Evolutionary conservation across 805 yeast species (phyloP), one percentile per base, ranked within the genome.

Genomic region (Nakazawaea anatomiae): DNA sequence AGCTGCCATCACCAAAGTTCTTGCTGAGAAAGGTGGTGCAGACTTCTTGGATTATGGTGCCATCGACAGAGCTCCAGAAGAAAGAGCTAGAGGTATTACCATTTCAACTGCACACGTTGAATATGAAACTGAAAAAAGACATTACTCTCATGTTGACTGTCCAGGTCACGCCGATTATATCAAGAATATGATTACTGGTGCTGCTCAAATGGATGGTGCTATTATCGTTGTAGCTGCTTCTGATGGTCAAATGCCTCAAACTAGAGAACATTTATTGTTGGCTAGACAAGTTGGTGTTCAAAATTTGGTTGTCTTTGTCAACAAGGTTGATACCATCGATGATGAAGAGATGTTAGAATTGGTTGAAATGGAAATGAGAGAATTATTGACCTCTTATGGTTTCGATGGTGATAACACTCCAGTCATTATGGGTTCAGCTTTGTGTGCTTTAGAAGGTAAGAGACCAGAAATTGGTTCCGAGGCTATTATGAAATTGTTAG

Each of bases 341-440:
- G 99, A 94, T 71, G 96, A 96, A 58, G 99, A 94, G 79, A 94
- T 92, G 97, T 81, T 94, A 71, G 99, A 94, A 79, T 84, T 94
- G 64, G 99, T 94, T 59, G 99, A 94, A 79, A 94, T 94, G 99
- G 99, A 94, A 80, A 94, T 94, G 99, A 87, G 99, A 77, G 99
- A 94, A 70, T 80, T 94, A 59, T 79, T 94, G 67, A 66, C 83
- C 59, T 79, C 87, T 59, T 94, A 91, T 72, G 98, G 97, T 54
- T 94, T 92, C 60, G 98, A 94, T 67, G 99, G 98, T 75, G 99
- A 94, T 67, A 85, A 92, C 75, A 85, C 96, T 58, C 99, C 99
- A 54, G 97, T 94, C 55, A 75, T 94, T 59, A 91, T 92, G 97
- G 99, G 99, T 63, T 91, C 98, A 63, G 99, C 98, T 60, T 78